Percentiles rank a stretch among this genome's conserved stretches.
These are phyloP conservation scores for Triticum dicoccoides DNA, from an alignment of 176 grass and related monocot genomes.

Conservation along the genomic window DNA sequence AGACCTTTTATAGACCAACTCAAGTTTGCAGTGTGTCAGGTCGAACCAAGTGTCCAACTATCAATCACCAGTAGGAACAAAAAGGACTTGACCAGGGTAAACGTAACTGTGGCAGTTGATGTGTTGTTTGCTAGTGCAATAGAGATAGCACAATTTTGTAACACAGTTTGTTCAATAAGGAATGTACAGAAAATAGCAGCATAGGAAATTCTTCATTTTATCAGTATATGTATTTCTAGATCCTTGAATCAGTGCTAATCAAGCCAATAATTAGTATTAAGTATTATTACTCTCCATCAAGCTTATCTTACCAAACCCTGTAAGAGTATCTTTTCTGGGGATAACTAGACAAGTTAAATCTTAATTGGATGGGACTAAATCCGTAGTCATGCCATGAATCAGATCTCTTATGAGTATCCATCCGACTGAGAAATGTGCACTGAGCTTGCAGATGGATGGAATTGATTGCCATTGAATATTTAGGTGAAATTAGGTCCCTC, in stretches of 20 bases:
- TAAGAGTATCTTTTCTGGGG: background rate
- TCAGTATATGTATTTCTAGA: background rate
- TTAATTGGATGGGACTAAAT: constrained; percentile 21
- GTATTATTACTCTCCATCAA: background rate
- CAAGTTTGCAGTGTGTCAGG: constrained; percentile 19
- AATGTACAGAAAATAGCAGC: background rate
- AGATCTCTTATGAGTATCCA: constrained; percentile 9
- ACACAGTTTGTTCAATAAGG: background rate
- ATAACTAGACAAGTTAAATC: constrained; percentile 23
- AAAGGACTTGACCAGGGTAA: constrained; percentile 7
- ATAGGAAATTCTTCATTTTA: background rate
- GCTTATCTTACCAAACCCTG: background rate
- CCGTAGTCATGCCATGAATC: background rate
- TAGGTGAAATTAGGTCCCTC: background rate
- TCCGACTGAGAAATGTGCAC: constrained; percentile 17
- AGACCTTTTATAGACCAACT: constrained; percentile 41
- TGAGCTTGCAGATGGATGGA: constrained; percentile 27
- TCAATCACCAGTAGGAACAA: constrained; percentile 4
- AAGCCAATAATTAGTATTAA: background rate
- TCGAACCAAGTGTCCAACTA: background rate
- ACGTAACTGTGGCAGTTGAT: constrained; percentile 12
- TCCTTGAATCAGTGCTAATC: constrained; percentile 9
- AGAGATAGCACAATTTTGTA: background rate
- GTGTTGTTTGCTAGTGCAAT: constrained; percentile 7
- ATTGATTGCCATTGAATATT: constrained; percentile 15